Conservation (phyloP, 2,329 filamentous ascomycete genomes). For the Aureobasidium vineae region DNA sequence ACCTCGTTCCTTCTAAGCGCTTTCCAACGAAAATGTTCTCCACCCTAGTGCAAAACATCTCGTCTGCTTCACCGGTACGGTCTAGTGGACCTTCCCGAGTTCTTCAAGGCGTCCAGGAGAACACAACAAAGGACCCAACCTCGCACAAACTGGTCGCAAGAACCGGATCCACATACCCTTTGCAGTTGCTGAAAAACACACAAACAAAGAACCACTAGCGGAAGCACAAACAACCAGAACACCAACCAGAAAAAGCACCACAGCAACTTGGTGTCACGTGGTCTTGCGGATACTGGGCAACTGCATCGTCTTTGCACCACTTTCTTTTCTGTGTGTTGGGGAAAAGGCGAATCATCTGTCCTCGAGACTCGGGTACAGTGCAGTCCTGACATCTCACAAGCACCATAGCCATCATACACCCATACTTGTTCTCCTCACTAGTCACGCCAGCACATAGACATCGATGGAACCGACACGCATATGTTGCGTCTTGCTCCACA, state of each 20-base stretch:
- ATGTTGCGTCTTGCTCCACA: neutral
- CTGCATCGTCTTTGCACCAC: neutral
- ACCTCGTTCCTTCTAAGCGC: neutral
- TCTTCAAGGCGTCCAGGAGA: neutral
- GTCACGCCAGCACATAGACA: neutral
- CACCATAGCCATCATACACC: neutral
- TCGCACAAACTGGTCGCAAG: neutral
- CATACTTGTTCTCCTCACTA: neutral
- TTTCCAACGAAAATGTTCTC: neutral
- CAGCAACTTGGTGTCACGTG: neutral
- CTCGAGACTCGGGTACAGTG: neutral
- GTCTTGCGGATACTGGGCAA: neutral
- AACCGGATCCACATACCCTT: neutral
- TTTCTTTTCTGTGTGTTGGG: neutral
- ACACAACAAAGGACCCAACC: neutral
- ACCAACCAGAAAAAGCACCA: neutral
- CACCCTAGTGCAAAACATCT: neutral
- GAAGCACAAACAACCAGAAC: neutral
- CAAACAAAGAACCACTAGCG: neutral
- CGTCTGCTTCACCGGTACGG: neutral
- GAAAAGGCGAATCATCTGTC: neutral
- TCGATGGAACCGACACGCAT: neutral
- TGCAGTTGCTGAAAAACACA: neutral
- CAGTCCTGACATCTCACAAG: neutral
- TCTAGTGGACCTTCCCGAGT: neutral